Conservation (phyloP, 345 rosid genomes). For the Cardiospermum halicacabum region DNA sequence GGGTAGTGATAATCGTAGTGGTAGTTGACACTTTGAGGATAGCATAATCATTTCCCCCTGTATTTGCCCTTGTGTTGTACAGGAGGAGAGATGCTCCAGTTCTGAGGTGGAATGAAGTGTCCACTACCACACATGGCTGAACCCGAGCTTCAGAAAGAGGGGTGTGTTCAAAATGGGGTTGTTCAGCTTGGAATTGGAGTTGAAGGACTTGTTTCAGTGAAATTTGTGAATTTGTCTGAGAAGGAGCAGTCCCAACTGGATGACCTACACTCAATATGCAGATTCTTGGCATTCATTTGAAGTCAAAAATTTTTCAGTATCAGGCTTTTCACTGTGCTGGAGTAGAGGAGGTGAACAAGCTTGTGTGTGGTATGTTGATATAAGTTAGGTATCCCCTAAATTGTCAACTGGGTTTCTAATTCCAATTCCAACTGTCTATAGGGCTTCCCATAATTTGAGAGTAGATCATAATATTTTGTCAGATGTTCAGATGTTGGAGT, state of each 20-base stretch:
- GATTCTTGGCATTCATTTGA: slow-evolving; percentile 26
- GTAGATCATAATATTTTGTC: background rate
- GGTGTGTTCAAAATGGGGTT: slow-evolving; percentile 30
- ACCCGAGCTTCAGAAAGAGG: slow-evolving; percentile 38
- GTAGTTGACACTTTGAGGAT: slow-evolving; percentile 55
- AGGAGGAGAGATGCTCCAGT: slow-evolving; percentile 58
- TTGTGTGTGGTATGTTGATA: slow-evolving; percentile 11
- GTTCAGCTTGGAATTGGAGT: slow-evolving; percentile 35
- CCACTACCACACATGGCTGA: slow-evolving; percentile 50
- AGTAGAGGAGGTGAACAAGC: slow-evolving; percentile 2
- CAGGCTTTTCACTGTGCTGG: slow-evolving; percentile 12
- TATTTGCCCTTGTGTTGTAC: slow-evolving; percentile 68
- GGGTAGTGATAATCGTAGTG: slow-evolving; percentile 58
- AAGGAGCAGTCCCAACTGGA: slow-evolving; percentile 23
- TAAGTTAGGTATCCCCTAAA: slow-evolving; percentile 5
- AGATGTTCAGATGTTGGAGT: slow-evolving; percentile 10
- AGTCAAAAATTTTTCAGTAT: slow-evolving; percentile 8
- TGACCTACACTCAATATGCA: slow-evolving; percentile 22
- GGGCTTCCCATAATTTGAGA: background rate
- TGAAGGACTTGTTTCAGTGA: slow-evolving; percentile 35
- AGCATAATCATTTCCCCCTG: slow-evolving; percentile 68
- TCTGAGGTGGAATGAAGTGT: slow-evolving; percentile 46
- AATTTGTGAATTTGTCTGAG: slow-evolving; percentile 31
- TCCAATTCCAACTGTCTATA: background rate
- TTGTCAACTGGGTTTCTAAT: background rate